phyloP scores from a whole-genome alignment of 2,329 filamentous ascomycete species.

The Gnomoniopsis sp. region DNA sequence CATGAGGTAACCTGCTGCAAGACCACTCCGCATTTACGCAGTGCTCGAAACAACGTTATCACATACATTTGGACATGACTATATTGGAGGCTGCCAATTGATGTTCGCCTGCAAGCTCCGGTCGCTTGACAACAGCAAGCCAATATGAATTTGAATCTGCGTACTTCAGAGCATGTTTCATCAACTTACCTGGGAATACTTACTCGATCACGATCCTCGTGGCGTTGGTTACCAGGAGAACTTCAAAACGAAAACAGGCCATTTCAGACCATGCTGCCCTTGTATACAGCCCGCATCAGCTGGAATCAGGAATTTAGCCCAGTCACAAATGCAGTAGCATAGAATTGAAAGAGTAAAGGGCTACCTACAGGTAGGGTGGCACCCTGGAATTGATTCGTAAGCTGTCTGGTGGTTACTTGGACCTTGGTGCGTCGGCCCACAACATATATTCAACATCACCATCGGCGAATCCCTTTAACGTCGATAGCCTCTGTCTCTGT shows the following conservation, averaged over 20 bases:
- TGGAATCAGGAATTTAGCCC: conserved; percentile 4
- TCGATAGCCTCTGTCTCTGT: conserved; percentile 9
- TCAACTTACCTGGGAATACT: no score
- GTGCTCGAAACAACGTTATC: no score
- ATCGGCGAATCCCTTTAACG: background rate
- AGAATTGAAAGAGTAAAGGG: background rate
- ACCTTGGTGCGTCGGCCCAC: background rate
- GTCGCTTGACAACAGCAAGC: no score
- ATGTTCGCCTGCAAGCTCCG: no score
- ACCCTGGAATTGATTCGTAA: background rate
- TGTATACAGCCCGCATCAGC: background rate
- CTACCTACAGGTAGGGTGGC: conserved; percentile 6
- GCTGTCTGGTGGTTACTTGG: background rate
- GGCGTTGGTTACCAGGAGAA: no score
- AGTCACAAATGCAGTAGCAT: background rate
- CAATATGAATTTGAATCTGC: no score
- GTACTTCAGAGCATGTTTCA: no score
- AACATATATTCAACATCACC: background rate
- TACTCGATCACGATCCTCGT: no score
- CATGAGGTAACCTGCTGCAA: no score
- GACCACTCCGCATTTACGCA: no score
- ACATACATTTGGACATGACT: no score
- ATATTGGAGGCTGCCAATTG: no score
- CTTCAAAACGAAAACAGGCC: background rate
- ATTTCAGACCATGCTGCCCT: background rate